Conservation (phyloP, 371 early-diverging fungal species). For the Spiromyces aspiralis region DNA sequence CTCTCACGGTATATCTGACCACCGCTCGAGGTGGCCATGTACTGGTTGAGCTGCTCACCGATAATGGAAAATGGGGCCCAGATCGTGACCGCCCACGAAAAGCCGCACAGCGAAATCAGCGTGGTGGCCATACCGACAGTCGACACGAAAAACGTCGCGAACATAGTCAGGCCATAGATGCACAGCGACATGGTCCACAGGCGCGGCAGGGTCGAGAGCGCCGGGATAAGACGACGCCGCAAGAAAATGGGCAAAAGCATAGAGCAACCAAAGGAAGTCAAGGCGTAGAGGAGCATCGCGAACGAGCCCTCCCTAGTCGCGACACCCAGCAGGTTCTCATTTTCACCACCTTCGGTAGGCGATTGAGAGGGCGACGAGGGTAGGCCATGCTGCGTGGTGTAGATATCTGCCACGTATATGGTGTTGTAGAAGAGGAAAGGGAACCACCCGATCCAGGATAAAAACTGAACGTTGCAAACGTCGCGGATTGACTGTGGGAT, state of each 20-base stretch:
- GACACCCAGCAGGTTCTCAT: slow-evolving; percentile 37
- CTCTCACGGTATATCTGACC: background rate
- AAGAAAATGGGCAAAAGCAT: slow-evolving; percentile 47
- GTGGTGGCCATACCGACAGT: slow-evolving; percentile 33
- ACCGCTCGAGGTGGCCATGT: background rate
- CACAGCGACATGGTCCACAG: slow-evolving; percentile 20
- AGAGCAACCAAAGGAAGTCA: slow-evolving; percentile 54
- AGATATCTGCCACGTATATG: slow-evolving; percentile 54
- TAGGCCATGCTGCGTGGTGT: slow-evolving; percentile 14
- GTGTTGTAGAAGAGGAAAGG: slow-evolving; percentile 86
- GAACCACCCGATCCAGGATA: slow-evolving; percentile 93
- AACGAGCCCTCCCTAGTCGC: slow-evolving; percentile 71
- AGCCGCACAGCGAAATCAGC: slow-evolving; percentile 55
- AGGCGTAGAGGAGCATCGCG: slow-evolving; percentile 60
- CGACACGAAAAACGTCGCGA: slow-evolving; percentile 35
- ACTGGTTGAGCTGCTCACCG: slow-evolving; percentile 15
- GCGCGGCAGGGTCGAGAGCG: slow-evolving; percentile 6
- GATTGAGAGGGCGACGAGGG: slow-evolving; percentile 3
- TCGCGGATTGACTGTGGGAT: slow-evolving; percentile 54
- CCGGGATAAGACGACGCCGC: slow-evolving; percentile 13
- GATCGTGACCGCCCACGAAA: slow-evolving; percentile 75
- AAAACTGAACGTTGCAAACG: slow-evolving; percentile 77
- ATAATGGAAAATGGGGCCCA: slow-evolving; percentile 89
- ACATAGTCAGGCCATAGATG: slow-evolving; percentile 9
- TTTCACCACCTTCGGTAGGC: slow-evolving; percentile 6